These are phyloP conservation scores for Dillenia suffruticosa DNA, from an alignment of 164 flowering plant genomes.

Conservation along the genomic window DNA sequence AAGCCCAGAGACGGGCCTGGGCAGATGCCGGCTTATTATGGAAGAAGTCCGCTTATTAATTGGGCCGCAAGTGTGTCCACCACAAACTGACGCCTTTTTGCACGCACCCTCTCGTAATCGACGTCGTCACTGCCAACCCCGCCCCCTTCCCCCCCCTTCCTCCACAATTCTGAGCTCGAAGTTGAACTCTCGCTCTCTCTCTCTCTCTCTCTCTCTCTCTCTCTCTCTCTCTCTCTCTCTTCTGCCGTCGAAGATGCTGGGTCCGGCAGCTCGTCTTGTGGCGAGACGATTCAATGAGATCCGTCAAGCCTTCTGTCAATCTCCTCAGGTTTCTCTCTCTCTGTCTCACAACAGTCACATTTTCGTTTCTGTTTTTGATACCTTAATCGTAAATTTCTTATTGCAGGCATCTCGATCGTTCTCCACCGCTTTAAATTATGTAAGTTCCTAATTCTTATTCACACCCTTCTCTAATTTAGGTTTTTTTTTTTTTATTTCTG, in stretches of 20 bases:
- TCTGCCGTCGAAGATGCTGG: conserved; percentile 9
- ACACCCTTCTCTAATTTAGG: conserved; percentile 1
- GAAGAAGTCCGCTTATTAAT: no score
- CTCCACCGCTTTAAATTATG: conserved; percentile 95
- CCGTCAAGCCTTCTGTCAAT: conserved; percentile 65
- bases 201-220: no score
- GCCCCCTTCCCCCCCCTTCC: no score
- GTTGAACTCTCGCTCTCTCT: no score
- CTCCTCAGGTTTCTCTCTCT: conserved; percentile 43
- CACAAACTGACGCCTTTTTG: no score
- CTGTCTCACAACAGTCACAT: conserved; percentile 5
- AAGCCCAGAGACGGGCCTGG: no score
- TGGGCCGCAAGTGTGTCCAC: no score
- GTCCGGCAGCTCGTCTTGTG: conserved; percentile 53
- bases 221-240: no score
- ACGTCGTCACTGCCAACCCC: no score
- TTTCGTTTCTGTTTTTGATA: conserved; percentile 5
- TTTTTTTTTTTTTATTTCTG: conserved; percentile 3
- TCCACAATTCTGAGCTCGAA: no score
- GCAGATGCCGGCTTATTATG: no score
- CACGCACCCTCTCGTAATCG: no score
- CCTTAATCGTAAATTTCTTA: background rate
- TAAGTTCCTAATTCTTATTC: conserved; percentile 28
- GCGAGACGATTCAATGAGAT: conserved; percentile 64
- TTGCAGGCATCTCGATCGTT: conserved; percentile 67